Evolutionary conservation across 768 basidiomycete species (phyloP).

Genomic region (Lentinula guzmanii): DNA sequence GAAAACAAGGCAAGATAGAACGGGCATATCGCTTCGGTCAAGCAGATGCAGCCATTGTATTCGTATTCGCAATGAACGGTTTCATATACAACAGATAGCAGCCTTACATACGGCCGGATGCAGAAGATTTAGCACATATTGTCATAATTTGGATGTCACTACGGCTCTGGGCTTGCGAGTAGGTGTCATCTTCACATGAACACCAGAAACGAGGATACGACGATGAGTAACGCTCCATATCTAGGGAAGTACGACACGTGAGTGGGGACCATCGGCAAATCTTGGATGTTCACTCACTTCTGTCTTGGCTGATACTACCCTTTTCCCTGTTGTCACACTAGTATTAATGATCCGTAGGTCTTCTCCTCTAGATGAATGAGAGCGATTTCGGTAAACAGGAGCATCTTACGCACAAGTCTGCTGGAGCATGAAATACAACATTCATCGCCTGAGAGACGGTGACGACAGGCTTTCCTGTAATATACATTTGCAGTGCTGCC

Average conservation of each 20-base stretch:
- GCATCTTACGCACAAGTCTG: constrained; percentile 16
- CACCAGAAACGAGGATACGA: constrained; percentile 48
- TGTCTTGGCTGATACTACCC: neutral
- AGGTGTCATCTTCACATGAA: constrained; percentile 50
- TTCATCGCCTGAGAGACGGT: constrained; percentile 27
- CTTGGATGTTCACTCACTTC: neutral
- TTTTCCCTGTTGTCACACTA: neutral
- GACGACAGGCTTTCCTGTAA: neutral
- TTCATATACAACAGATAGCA: too few species aligned
- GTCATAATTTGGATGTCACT: neutral
- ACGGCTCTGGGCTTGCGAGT: constrained; percentile 15
- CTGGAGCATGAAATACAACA: constrained; percentile 25
- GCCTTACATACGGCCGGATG: too few species aligned
- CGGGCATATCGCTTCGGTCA: too few species aligned
- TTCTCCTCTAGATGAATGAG: neutral
- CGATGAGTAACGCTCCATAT: constrained; percentile 52
- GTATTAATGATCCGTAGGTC: neutral
- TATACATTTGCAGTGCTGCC: neutral
- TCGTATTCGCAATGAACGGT: too few species aligned
- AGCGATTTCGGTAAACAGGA: too few species aligned
- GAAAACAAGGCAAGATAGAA: too few species aligned
- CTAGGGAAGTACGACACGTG: constrained; percentile 19
- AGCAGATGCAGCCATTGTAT: too few species aligned
- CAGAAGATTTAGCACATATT: too few species aligned
- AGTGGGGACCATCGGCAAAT: neutral